Conservation (phyloP, 169 alveolate species). For the Plasmodium sp. region DNA sequence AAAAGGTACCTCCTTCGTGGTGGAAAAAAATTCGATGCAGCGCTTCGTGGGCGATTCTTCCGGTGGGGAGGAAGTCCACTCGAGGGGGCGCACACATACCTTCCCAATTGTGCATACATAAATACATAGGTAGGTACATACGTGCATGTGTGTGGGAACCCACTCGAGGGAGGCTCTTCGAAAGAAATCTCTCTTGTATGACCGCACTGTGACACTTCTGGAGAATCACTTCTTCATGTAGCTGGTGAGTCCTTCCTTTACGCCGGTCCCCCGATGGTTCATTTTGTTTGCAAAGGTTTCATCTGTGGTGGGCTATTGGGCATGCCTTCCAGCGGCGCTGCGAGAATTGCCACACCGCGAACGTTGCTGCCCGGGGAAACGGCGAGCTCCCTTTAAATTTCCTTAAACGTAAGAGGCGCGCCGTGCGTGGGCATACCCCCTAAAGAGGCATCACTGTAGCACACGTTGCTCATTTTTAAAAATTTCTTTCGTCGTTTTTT, state of each 20-base stretch:
- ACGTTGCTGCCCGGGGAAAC: background rate
- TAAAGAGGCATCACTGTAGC: background rate
- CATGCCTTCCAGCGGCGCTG: background rate
- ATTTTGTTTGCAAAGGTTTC: background rate
- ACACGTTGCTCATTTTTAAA: background rate
- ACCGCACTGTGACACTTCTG: background rate
- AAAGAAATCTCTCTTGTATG: background rate
- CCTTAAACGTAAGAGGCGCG: background rate
- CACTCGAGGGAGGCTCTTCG: background rate
- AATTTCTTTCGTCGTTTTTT: background rate
- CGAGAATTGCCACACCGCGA: background rate
- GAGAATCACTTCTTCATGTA: background rate
- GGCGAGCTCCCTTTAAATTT: background rate
- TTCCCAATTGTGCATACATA: background rate
- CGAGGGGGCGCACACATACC: background rate
- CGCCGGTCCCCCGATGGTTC: background rate
- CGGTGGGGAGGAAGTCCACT: background rate
- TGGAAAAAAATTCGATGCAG: background rate
- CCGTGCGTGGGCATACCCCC: background rate
- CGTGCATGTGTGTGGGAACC: background rate
- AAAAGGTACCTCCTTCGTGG: background rate
- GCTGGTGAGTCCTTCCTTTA: background rate
- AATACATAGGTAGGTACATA: background rate
- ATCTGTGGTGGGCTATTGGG: background rate
- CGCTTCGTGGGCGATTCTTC: background rate